phyloP scores from a whole-genome alignment of 2,329 filamentous ascomycete species.

The Alternaria dauci region DNA sequence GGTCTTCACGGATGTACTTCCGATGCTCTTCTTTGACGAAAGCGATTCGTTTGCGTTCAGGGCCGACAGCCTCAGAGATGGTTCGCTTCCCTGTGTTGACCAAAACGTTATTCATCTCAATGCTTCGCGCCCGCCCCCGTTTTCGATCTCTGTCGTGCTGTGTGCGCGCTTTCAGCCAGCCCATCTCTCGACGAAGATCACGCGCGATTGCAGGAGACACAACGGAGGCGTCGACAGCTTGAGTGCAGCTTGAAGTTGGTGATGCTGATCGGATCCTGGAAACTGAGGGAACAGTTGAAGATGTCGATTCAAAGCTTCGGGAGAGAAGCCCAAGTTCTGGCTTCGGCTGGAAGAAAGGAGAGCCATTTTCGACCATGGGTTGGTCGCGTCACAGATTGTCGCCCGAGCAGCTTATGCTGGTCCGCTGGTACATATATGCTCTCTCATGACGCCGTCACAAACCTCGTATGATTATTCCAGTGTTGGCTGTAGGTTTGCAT shows the following conservation, averaged over 20 bases:
- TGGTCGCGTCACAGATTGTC: background rate
- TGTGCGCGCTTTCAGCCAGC: slow-evolving; percentile 24
- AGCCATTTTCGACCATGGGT: background rate
- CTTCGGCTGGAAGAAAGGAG: background rate
- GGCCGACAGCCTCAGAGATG: background rate
- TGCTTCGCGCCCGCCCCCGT: background rate
- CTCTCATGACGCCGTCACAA: background rate
- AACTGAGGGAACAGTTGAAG: background rate
- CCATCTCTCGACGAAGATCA: slow-evolving; percentile 14
- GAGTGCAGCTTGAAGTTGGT: background rate
- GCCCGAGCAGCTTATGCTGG: background rate
- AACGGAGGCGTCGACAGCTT: background rate
- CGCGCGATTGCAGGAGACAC: slow-evolving; percentile 7
- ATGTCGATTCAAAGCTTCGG: background rate
- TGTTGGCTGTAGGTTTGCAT: slow-evolving; percentile 13
- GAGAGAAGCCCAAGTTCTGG: background rate
- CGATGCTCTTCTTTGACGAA: slow-evolving; percentile 36
- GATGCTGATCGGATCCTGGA: background rate
- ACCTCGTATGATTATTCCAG: background rate
- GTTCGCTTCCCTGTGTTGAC: background rate
- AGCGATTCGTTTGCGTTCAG: slow-evolving; percentile 30
- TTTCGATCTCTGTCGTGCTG: slow-evolving; percentile 22
- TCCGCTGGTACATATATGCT: background rate
- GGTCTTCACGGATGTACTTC: slow-evolving; percentile 25
- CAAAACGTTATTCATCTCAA: background rate